Conservation (phyloP, 164 flowering plant genomes). For the Chimonanthus praecox region DNA sequence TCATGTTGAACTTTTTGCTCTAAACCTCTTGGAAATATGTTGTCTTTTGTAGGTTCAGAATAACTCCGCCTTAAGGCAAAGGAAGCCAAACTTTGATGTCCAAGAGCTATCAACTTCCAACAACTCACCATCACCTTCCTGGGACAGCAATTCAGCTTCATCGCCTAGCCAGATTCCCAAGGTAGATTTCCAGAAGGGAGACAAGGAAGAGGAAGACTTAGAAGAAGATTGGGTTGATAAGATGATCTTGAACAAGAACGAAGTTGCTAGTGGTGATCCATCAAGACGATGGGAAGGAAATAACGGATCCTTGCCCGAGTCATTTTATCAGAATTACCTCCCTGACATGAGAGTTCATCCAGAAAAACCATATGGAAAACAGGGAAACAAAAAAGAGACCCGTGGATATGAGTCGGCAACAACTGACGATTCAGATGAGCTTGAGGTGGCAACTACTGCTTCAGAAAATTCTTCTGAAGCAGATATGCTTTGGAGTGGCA, state of each 20-base stretch:
- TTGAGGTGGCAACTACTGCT: conserved; percentile 72
- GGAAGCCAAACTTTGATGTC: conserved; percentile 51
- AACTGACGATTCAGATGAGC: conserved; percentile 66
- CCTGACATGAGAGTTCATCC: conserved; percentile 24
- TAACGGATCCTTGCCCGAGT: conserved; percentile 33
- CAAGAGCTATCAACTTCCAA: conserved; percentile 44
- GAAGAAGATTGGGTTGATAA: conserved; percentile 94
- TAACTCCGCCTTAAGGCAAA: conserved; percentile 43
- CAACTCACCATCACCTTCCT: conserved; percentile 40
- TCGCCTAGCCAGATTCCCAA: conserved; percentile 39
- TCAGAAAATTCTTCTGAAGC: conserved; percentile 60
- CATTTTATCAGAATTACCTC: conserved; percentile 49
- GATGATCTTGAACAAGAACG: conserved; percentile 84
- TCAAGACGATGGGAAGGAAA: conserved; percentile 45
- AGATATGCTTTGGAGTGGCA: conserved; percentile 79
- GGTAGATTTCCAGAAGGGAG: conserved; percentile 36
- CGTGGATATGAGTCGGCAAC: conserved; percentile 33
- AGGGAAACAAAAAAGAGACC: conserved; percentile 22
- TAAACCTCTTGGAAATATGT: neutral
- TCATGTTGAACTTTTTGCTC: neutral
- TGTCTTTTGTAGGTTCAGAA: conserved; percentile 28
- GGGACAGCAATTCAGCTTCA: conserved; percentile 39
- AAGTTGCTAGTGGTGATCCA: conserved; percentile 33
- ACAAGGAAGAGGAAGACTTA: conserved; percentile 47
- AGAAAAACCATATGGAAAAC: conserved; percentile 3